These are phyloP conservation scores for Pseudozyma tsukubaensis DNA, from an alignment of 1,284 basidiomycete genomes.

Conservation along the genomic window DNA sequence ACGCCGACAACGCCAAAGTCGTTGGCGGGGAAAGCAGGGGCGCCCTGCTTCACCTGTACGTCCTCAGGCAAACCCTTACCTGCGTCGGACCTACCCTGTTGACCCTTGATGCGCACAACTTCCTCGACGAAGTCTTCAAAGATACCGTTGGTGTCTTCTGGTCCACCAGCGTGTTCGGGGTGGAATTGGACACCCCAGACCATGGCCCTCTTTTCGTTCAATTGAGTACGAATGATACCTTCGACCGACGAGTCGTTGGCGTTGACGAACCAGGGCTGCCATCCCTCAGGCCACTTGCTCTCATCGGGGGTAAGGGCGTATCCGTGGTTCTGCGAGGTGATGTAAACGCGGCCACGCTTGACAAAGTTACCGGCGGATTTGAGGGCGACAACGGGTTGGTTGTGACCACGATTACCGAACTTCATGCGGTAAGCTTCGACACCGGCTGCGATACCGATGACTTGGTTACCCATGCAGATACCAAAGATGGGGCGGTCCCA, in stretches of 20 bases:
- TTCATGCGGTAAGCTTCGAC: slow-evolving; percentile 96
- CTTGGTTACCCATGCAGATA: slow-evolving; percentile 87
- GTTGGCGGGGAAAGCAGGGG: slow-evolving; percentile 38
- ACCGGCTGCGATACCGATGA: slow-evolving; percentile 96
- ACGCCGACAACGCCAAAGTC: slow-evolving; percentile 45
- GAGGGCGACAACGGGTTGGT: slow-evolving; percentile 95
- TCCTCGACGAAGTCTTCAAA: slow-evolving; percentile 67
- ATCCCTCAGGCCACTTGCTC: slow-evolving; percentile 65
- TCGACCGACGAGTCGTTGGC: slow-evolving; percentile 67
- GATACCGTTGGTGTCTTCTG: slow-evolving; percentile 66
- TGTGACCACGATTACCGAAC: slow-evolving; percentile 99
- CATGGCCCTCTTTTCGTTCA: slow-evolving; percentile 45
- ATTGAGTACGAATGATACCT: slow-evolving; percentile 61
- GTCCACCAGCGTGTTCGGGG: slow-evolving; percentile 67
- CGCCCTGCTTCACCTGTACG: slow-evolving; percentile 28
- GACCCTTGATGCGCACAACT: slow-evolving; percentile 57
- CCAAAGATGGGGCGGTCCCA: slow-evolving; percentile 96
- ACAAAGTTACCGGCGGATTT: slow-evolving; percentile 85
- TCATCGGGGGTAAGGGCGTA: slow-evolving; percentile 57
- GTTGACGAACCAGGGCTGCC: slow-evolving; percentile 68
- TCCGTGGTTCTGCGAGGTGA: slow-evolving; percentile 79
- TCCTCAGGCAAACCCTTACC: slow-evolving; percentile 40
- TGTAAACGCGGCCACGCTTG: slow-evolving; percentile 94
- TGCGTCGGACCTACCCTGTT: slow-evolving; percentile 29
- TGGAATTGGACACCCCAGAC: slow-evolving; percentile 68